Evolutionary conservation across 495 filamentous ascomycete genomes (phyloP), one percentile per base, ranked within the genome.

Genomic region (Hypoxylon fragiforme): DNA sequence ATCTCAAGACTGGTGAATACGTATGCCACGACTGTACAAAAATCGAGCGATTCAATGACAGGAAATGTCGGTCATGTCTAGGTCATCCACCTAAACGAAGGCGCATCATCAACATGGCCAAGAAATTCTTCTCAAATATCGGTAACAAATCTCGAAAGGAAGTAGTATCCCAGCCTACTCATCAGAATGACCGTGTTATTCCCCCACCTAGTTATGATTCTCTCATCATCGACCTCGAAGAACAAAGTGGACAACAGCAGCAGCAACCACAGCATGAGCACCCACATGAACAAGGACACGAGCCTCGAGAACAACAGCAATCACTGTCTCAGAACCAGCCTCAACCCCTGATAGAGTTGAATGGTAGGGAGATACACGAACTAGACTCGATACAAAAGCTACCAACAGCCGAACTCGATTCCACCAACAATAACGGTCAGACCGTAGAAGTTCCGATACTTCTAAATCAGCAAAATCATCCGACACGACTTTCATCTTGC

Each of bases 161-260:
- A n/a, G n/a, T n/a, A 36, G 13, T 12, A 22, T 16, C 24, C 7
- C 44, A 44, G 16, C 20, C 53, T 31, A 28, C 42, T 35, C 44
- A 49, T 19, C 57, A 72, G 14, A 60, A 69, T 11, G 45, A 54
- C 11, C 37, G 50, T 31, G 21, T 63, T 12, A 47, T 56, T 14
- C 68, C 68, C 14, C 73, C 73, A n/a, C 73, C 73, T 22, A 72
- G 68, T 42, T 77, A 77, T 63, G 73, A 76, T 18, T 75, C 73
- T 28, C 62, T 73, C 18, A 42, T 58, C 3, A 22, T 62, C 26
- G 57, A 64, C 22, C 36, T 46, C 7, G 43, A 52, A 19, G 54
- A 58, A 19, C 43, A 51, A 28, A 28, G 9, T 9, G 24, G 31
- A 20, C 52, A 39, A 32, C 40, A 36, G n/a, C 31, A 20, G 36